These are phyloP conservation scores for Naumovozyma castellii DNA, from an alignment of 805 yeast genomes.

Conservation along the genomic window DNA sequence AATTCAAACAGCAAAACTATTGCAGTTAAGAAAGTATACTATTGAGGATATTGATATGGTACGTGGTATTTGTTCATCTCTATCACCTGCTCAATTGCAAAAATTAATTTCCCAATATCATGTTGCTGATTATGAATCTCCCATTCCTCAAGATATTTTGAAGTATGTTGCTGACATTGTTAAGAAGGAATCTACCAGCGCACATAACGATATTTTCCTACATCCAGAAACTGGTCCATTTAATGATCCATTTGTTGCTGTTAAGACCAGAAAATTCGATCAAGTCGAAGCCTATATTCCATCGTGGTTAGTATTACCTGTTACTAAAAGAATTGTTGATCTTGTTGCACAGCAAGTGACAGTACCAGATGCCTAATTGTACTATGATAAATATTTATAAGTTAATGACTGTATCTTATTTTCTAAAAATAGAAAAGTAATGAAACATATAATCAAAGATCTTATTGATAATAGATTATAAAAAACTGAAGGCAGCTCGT, in stretches of 20 bases:
- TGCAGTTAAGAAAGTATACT: slow-evolving; percentile 85
- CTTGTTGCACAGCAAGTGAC: slow-evolving; percentile 76
- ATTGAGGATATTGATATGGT: slow-evolving; percentile 84
- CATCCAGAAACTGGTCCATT: slow-evolving; percentile 63
- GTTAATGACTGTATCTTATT: not conserved
- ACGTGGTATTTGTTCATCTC: slow-evolving; percentile 87
- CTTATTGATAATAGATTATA: too few relatives aligned
- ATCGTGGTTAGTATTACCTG: slow-evolving; percentile 84
- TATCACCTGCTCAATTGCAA: slow-evolving; percentile 93
- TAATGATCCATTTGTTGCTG: slow-evolving; percentile 73
- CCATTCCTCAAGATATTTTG: slow-evolving; percentile 73
- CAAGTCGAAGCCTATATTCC: slow-evolving; percentile 88
- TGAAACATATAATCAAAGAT: too few relatives aligned
- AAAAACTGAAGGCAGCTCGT: too few relatives aligned
- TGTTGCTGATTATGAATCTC: slow-evolving; percentile 90
- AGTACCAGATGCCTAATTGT: slow-evolving; percentile 24
- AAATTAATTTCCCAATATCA: slow-evolving; percentile 80
- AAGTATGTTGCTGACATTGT: slow-evolving; percentile 75
- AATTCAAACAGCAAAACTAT: slow-evolving; percentile 83
- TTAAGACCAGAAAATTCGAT: slow-evolving; percentile 67
- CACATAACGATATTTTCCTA: slow-evolving; percentile 56
- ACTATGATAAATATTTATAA: not conserved
- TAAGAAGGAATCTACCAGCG: slow-evolving; percentile 40
- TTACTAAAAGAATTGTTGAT: slow-evolving; percentile 79
- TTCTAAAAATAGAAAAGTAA: too few relatives aligned